These are phyloP conservation scores for Salix dunnii DNA, from an alignment of 345 rosid genomes.

Conservation along the genomic window DNA sequence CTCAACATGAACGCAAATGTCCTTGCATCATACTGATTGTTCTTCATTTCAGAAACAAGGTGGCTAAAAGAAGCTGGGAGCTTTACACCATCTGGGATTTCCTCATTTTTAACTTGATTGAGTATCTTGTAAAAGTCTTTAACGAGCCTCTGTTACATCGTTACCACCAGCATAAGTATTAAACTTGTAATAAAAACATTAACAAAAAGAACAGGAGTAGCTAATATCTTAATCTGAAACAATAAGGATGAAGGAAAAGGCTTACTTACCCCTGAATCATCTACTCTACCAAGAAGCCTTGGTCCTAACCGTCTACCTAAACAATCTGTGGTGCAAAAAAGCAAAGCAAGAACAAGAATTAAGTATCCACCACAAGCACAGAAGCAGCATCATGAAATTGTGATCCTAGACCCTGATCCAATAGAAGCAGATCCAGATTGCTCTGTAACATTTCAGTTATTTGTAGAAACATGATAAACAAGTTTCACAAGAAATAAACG, in stretches of 20 bases:
- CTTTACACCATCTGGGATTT: slow-evolving; percentile 78
- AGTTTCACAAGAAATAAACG: background rate
- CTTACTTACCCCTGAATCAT: slow-evolving; percentile 81
- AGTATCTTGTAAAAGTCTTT: slow-evolving; percentile 84
- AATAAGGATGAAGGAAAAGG: slow-evolving; percentile 3
- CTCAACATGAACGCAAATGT: slow-evolving; percentile 70
- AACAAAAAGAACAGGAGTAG: slow-evolving; percentile 3
- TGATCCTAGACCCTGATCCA: background rate
- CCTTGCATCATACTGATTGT: slow-evolving; percentile 80
- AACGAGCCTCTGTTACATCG: slow-evolving; percentile 67
- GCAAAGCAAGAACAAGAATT: slow-evolving; percentile 17
- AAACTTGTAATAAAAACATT: slow-evolving; percentile 23
- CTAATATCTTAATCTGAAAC: background rate
- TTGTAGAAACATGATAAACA: background rate
- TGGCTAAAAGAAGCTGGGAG: slow-evolving; percentile 81
- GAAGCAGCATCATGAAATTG: slow-evolving; percentile 1
- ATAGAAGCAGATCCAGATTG: background rate
- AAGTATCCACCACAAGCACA: slow-evolving; percentile 14
- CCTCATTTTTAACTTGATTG: slow-evolving; percentile 71
- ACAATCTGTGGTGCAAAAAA: slow-evolving; percentile 64
- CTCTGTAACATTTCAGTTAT: background rate
- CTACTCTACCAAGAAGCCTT: slow-evolving; percentile 80
- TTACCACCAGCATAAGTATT: slow-evolving; percentile 23
- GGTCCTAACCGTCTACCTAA: slow-evolving; percentile 99
- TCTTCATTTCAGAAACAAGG: slow-evolving; percentile 86